Conservation (phyloP, 768 basidiomycete species). For the Strobilomyces confusus region DNA sequence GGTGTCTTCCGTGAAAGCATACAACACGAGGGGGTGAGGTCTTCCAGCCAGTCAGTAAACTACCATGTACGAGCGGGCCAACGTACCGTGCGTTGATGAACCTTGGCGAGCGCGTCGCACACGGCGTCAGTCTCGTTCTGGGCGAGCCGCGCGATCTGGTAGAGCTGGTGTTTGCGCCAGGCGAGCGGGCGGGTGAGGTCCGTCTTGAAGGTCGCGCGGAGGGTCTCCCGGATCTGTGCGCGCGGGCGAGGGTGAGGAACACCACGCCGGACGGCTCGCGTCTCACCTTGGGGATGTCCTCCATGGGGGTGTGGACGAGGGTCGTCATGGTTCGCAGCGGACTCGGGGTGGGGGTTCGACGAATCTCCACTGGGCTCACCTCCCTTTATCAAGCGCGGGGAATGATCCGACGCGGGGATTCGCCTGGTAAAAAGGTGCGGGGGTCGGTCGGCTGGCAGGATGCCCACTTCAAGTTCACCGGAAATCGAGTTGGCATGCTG, state of each 20-base stretch:
- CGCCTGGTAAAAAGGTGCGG: no score
- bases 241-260: no score
- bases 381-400: not conserved
- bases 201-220: slow-evolving; percentile 47
- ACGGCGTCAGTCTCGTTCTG: slow-evolving; percentile 60
- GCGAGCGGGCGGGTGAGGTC: slow-evolving; percentile 48
- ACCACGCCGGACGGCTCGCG: not conserved
- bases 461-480: no score
- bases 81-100: slow-evolving; percentile 51
- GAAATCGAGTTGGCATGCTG: no score
- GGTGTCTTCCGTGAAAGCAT: slow-evolving; percentile 55
- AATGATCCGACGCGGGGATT: no score
- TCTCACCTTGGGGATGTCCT: slow-evolving; percentile 25
- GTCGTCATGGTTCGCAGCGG: slow-evolving; percentile 8
- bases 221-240: slow-evolving; percentile 31
- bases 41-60: slow-evolving; percentile 29
- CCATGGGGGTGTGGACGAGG: slow-evolving; percentile 15
- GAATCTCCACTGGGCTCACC: not conserved
- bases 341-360: no score
- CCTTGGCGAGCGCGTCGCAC: slow-evolving; percentile 40
- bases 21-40: slow-evolving; percentile 57
- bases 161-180: slow-evolving; percentile 64
- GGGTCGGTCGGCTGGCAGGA: no score
- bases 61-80: not conserved
- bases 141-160: slow-evolving; percentile 54